Evolutionary conservation across 2,329 filamentous ascomycete genomes (phyloP), one percentile per base, ranked within the genome.

Genomic region (Colletotrichum simmondsii): DNA sequence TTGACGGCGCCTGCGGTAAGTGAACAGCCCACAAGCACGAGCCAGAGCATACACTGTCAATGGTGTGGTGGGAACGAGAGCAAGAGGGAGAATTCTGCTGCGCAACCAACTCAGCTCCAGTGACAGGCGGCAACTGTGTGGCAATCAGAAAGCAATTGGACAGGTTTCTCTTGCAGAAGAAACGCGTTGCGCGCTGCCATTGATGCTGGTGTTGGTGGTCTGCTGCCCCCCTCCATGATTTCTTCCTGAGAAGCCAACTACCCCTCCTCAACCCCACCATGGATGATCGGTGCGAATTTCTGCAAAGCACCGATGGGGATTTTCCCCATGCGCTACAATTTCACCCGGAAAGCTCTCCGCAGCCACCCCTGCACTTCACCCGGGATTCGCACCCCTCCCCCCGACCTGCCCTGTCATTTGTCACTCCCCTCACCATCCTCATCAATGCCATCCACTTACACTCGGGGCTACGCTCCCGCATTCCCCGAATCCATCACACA

Each of bases 1-100:
- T 91, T 65, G 89, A 91, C 76, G 89, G 89, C 76, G 89, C 89
- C 69, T 89, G 86, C 77, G 89, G 89, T 90, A 84, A 80, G 87
- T 85, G 42, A 52, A 35, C 56, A 42, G 14, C 3, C 30, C 4
- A 30, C 28, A 24, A 64, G n/a, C 61, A 37, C 46, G 24, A n/a
- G n/a, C n/a, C n/a, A n/a, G n/a, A n/a, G 42, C 19, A 14, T 32
- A 24, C 49, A 53, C n/a, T n/a, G 22, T 26, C 14, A 22, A 22
- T n/a, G 5, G 46, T 30, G 46, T 14, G 4, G 10, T 7, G 11
- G 14, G 19, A 19, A 10, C 19, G 46, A 16, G 52, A 26, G 22
- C 11, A 52, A 2, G 19, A 42, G 24, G n/a, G 10, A 42, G 22
- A 22, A 11, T 19, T 19, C 28, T 11, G 61, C 32, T 46, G 35